Conservation (phyloP, 2,329 filamentous ascomycete species). For the Claviceps humidiphila region DNA sequence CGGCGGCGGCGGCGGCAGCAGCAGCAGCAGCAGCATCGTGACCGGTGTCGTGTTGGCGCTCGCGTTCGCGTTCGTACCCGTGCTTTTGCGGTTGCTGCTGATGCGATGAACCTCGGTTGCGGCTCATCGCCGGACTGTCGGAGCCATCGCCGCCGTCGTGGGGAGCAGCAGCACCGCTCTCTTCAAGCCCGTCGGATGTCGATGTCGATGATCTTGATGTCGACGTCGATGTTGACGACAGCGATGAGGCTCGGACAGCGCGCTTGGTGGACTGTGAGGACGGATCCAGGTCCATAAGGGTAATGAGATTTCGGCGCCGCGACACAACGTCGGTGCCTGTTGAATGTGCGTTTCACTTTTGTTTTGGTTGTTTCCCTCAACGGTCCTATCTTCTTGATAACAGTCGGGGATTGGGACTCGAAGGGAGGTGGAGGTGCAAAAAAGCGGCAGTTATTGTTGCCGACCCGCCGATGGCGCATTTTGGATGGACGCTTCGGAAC, state of each 20-base stretch:
- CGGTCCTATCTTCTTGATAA: not conserved
- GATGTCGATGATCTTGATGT: too few relatives aligned
- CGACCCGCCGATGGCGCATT: slow-evolving; percentile 15
- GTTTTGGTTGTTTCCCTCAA: not conserved
- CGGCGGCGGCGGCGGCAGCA: slow-evolving; percentile 15
- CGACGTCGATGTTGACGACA: too few relatives aligned
- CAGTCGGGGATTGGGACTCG: not conserved
- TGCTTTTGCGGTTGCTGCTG: slow-evolving; percentile 9
- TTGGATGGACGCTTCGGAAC: not conserved
- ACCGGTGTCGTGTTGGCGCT: not conserved
- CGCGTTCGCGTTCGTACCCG: slow-evolving; percentile 3
- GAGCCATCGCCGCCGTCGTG: slow-evolving; percentile 12
- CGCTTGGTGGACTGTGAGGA: slow-evolving; percentile 14
- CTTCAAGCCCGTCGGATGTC: not conserved
- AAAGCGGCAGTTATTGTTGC: slow-evolving; percentile 17
- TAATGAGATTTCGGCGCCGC: too few relatives aligned
- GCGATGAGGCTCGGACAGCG: slow-evolving; percentile 9
- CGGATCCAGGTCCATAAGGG: slow-evolving; percentile 20
- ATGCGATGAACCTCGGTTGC: not conserved
- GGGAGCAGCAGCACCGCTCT: not conserved
- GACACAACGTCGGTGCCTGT: slow-evolving; percentile 3
- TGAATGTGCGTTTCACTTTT: not conserved
- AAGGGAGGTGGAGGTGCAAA: not conserved
- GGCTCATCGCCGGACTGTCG: slow-evolving; percentile 2
- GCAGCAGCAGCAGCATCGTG: slow-evolving; percentile 12